Evolutionary conservation across 192 early-diverging fungal species (phyloP).

Genomic region (Umbelopsis isabellina): DNA sequence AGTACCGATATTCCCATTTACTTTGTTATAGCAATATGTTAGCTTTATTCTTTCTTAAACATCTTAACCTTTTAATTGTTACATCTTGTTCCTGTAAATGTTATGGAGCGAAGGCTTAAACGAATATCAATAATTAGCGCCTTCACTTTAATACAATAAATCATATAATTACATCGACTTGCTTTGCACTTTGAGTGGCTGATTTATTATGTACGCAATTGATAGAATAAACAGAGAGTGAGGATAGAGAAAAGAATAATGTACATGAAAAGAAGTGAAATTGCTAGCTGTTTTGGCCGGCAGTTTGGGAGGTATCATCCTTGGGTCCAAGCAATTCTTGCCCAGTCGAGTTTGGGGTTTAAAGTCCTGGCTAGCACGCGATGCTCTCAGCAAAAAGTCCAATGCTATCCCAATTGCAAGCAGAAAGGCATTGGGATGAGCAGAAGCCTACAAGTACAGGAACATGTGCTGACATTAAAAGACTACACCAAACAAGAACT

Average conservation of each 20-base stretch:
- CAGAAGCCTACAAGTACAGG: conserved; percentile 13
- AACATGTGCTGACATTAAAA: conserved; percentile 1
- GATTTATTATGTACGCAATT: not conserved
- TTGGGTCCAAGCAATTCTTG: not conserved
- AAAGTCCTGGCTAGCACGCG: not conserved
- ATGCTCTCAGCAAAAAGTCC: conserved; percentile 1
- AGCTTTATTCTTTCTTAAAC: not conserved
- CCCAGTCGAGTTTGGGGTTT: too few species aligned
- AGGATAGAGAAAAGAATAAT: not conserved
- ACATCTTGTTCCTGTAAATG: conserved; percentile 5
- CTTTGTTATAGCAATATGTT: not conserved
- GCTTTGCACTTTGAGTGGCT: not conserved
- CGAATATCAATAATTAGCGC: not conserved
- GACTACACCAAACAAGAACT: conserved; percentile 28
- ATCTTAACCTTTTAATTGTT: not conserved
- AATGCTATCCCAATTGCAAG: conserved; percentile 8
- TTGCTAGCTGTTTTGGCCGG: not conserved
- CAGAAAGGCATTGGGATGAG: conserved; percentile 8
- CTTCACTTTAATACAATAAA: not conserved
- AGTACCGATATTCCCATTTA: conserved; percentile 9
- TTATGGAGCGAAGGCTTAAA: not conserved
- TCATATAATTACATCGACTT: not conserved
- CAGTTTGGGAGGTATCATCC: not conserved
- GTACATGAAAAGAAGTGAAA: conserved; percentile 8
- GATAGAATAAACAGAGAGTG: not conserved